Base-by-base conservation (phyloP, 1,284 basidiomycete genomes). In the Ganoderma sinense region DNA sequence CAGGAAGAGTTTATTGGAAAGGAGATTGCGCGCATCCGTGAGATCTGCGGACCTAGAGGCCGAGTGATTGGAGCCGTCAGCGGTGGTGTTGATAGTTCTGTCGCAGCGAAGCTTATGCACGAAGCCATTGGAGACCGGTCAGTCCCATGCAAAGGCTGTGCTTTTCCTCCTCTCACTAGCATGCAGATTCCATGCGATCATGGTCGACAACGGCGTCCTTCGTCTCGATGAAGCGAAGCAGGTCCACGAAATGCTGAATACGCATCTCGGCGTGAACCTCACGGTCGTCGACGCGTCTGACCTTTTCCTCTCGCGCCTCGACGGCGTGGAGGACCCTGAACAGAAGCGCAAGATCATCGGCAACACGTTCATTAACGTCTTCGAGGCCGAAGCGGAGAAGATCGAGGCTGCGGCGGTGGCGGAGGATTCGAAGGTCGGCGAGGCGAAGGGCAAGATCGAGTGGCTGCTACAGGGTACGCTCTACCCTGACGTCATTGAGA, bases 401-500 rank as follows among this genome's bases (percentile, higher is more conserved):
- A 89, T 99, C 66, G 98, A 99, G 81, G 90, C 90, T 20, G 86
- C 85, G n/a, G 95, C 94, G 16, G 93, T 94, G 80, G 89, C 88
- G 74, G 92, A 91, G 74, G 91, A 92, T 77, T 87, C 88, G 72
- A 81, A 86, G 55, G 89, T 88, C 11, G 91, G 87, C 0, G 91
- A 89, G 69, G 87, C 88, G 29, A 95, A 95, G 82, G 97, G 97
- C 20, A 92, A 93, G 79, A 96, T 99, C 65, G 98, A 99, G 81
- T 99, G 96, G 95, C 83, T 99, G 65, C 84, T 99, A 36, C 97
- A 99, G 82, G 98, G 98, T n/a, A 99, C 98, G 0, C 89, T 99
- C 13, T 99, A 99, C 83, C 98, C 98, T 2, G 98, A 99, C 80
- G 98, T 99, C 60, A 99, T 99, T 80, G 98, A 99, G 86, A 96